A percentile compares a stretch with the other conserved stretches of the same genome.
Conservation (phyloP, 2,329 filamentous ascomycete species). For the Sporothrix schenckii region DNA sequence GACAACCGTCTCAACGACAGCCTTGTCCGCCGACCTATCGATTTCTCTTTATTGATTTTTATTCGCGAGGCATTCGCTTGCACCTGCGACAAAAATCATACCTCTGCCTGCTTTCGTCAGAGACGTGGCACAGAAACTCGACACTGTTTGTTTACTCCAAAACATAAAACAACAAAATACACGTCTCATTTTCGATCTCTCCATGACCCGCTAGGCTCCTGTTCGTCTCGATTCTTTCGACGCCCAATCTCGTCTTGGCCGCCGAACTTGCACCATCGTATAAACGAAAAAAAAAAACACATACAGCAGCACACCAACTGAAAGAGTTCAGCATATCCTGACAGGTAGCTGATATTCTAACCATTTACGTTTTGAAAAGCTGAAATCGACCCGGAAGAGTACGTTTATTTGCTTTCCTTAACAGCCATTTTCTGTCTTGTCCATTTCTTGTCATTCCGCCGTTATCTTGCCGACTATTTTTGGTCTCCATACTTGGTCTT, state of each 20-base stretch:
- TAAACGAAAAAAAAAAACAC: neutral
- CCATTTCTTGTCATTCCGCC: neutral
- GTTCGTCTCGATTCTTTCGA: constrained; percentile 10
- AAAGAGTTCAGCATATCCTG: neutral
- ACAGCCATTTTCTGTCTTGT: neutral
- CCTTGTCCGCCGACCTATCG: neutral
- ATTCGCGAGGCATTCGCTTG: constrained; percentile 46
- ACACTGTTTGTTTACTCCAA: constrained; percentile 2
- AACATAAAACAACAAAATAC: constrained; percentile 15
- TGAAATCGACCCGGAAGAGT: constrained; percentile 18
- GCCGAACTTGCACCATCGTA: constrained; percentile 7
- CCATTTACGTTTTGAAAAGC: constrained; percentile 14
- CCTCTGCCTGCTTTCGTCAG: neutral
- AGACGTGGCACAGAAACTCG: neutral
- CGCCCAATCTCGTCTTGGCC: neutral
- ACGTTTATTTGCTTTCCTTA: neutral
- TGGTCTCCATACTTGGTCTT: constrained; percentile 10
- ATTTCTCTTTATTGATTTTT: constrained; percentile 18
- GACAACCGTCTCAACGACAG: neutral
- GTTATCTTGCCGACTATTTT: constrained; percentile 10
- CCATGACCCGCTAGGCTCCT: neutral
- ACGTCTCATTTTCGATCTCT: neutral
- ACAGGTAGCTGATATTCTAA: neutral
- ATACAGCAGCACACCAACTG: neutral
- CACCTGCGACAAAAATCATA: constrained; percentile 43